Conservation (phyloP, 441 rosid species). For the Euphorbia schlechtendalii region DNA sequence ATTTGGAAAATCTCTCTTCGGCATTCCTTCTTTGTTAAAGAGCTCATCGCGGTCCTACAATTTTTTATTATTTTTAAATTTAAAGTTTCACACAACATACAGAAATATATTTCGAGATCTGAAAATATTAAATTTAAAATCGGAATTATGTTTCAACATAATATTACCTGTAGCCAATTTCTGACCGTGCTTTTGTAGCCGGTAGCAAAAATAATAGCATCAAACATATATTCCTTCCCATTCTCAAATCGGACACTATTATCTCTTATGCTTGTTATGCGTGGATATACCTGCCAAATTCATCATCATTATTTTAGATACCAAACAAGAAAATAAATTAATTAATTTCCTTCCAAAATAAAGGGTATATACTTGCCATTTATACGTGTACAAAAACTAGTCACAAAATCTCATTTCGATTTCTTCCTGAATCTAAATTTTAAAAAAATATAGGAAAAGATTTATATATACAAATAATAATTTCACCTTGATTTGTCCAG, state of each 20-base stretch:
- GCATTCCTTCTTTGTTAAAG: slow-evolving; percentile 39
- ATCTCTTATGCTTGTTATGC: slow-evolving; percentile 17
- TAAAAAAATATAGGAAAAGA: too few relatives aligned
- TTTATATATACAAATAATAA: neutral
- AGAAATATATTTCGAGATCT: too few relatives aligned
- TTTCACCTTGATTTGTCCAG: slow-evolving; percentile 26
- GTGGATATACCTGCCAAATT: slow-evolving; percentile 28
- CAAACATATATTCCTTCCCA: slow-evolving; percentile 8
- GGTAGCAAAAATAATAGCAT: slow-evolving; percentile 21
- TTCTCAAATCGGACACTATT: slow-evolving; percentile 22
- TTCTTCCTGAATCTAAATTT: too few relatives aligned
- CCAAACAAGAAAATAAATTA: too few relatives aligned
- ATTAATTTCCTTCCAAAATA: too few relatives aligned
- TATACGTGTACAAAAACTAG: too few relatives aligned
- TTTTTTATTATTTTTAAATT: neutral
- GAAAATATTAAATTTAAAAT: too few relatives aligned
- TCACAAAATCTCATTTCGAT: neutral
- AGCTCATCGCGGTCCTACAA: slow-evolving; percentile 29
- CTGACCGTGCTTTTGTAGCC: slow-evolving; percentile 14
- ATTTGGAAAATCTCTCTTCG: slow-evolving; percentile 21
- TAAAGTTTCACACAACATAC: too few relatives aligned
- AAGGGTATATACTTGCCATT: too few relatives aligned
- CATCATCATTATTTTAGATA: neutral
- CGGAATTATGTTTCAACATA: too few relatives aligned
- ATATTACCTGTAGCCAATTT: slow-evolving; percentile 31